Conservation (phyloP, 108 stramenopile genomes). For the Discostella pseudostelligera region DNA sequence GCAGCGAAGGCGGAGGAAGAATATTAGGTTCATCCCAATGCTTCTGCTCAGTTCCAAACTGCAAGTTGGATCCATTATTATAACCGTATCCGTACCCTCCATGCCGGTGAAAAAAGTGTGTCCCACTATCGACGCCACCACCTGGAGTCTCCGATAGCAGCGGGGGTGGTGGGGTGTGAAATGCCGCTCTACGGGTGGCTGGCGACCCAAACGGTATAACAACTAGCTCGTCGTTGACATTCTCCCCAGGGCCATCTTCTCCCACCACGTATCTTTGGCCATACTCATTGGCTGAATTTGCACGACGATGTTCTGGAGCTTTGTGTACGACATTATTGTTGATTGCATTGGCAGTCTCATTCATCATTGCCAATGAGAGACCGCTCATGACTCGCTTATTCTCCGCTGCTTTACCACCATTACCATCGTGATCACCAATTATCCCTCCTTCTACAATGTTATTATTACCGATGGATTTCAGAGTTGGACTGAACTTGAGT, state of each 20-base stretch:
- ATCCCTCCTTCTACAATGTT: background rate
- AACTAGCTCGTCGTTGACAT: background rate
- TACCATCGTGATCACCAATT: background rate
- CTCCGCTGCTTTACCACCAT: background rate
- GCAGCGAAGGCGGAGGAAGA: conserved; percentile 4
- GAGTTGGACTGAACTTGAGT: too few species aligned
- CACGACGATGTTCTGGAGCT: background rate
- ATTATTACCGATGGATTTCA: background rate
- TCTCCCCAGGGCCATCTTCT: too few species aligned
- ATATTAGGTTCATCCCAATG: background rate
- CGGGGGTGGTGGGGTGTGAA: conserved; percentile 38
- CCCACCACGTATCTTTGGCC: too few species aligned
- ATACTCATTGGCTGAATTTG: too few species aligned
- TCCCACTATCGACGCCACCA: background rate
- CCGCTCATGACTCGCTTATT: conserved; percentile 46
- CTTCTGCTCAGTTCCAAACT: conserved; percentile 3
- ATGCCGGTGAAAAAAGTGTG: conserved; percentile 31
- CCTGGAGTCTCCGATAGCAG: background rate
- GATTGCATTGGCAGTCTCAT: conserved; percentile 16
- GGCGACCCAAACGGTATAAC: conserved; percentile 23
- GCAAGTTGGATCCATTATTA: conserved; percentile 38
- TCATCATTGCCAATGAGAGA: conserved; percentile 48
- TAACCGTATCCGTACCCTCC: conserved; percentile 48
- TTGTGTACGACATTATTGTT: background rate
- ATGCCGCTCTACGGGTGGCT: conserved; percentile 38